Evolutionary conservation across 73 alveolate genomes (phyloP).

Genomic region (Symbiodinium natans): DNA sequence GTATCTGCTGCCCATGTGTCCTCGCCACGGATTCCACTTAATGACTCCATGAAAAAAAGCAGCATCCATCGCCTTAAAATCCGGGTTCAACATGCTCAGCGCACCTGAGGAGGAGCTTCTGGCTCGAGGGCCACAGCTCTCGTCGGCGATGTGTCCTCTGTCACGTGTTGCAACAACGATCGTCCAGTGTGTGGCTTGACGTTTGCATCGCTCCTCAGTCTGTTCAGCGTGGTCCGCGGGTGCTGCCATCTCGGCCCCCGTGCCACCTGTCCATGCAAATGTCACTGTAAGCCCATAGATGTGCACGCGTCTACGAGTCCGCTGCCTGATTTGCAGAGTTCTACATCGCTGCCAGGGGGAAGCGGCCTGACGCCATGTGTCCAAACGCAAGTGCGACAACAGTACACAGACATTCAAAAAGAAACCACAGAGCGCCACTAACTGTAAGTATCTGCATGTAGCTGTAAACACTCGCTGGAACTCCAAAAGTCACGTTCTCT

Average conservation of each 20-base stretch:
- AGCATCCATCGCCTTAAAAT: too few relatives aligned
- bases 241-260: neutral
- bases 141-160: neutral
- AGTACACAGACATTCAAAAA: too few relatives aligned
- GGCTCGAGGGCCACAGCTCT: neutral
- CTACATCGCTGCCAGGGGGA: neutral
- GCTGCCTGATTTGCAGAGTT: neutral
- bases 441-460: too few relatives aligned
- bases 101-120: neutral
- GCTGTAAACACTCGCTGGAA: too few relatives aligned
- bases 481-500: neutral
- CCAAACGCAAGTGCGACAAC: neutral
- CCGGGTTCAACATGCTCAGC: too few relatives aligned
- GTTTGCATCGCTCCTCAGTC: neutral
- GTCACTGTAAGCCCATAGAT: too few relatives aligned
- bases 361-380: neutral
- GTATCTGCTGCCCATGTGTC: neutral
- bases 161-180: neutral
- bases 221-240: neutral
- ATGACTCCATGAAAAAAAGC: too few relatives aligned
- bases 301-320: too few relatives aligned
- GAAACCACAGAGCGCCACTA: too few relatives aligned
- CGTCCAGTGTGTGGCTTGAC: neutral
- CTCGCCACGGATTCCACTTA: neutral
- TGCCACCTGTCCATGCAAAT: neutral